Evolutionary conservation across 2,329 filamentous ascomycete genomes (phyloP).

Genomic region (Aspergillus neoniger): DNA sequence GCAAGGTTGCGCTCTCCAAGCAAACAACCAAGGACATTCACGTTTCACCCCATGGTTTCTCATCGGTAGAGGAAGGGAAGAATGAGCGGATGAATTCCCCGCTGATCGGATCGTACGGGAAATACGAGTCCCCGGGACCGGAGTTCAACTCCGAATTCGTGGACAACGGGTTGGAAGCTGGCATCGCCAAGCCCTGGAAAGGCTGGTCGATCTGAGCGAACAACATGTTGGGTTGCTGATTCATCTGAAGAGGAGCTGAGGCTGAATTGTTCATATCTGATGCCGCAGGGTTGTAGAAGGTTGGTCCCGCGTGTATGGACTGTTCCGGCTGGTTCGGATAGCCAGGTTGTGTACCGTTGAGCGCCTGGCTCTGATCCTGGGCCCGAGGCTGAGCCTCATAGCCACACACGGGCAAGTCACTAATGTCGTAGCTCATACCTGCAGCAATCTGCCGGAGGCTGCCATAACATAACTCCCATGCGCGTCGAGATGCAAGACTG

Average conservation of each 20-base stretch:
- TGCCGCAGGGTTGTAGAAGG: background rate
- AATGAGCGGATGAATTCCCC: constrained; percentile 44
- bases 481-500: constrained; percentile 42
- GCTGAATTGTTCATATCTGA: background rate
- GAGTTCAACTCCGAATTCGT: constrained; percentile 15
- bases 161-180: constrained; percentile 5
- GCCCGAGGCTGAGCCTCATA: constrained; percentile 17
- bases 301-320: background rate
- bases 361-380: background rate
- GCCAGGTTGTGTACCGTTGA: constrained; percentile 16
- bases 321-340: background rate
- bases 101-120: constrained; percentile 43
- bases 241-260: background rate
- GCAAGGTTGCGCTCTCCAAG: background rate
- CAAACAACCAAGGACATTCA: background rate
- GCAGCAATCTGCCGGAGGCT: constrained; percentile 36
- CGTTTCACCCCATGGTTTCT: constrained; percentile 26
- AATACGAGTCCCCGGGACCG: constrained; percentile 30
- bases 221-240: background rate
- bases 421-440: constrained; percentile 40
- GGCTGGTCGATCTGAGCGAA: background rate
- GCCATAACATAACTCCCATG: constrained; percentile 45
- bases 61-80: constrained; percentile 34
- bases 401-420: constrained; percentile 34
- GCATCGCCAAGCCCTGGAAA: background rate